A percentile compares a stretch with the other conserved stretches of the same genome.
phyloP scores from a whole-genome alignment of 2,329 filamentous ascomycete species.

The Diaporthe citriasiana region DNA sequence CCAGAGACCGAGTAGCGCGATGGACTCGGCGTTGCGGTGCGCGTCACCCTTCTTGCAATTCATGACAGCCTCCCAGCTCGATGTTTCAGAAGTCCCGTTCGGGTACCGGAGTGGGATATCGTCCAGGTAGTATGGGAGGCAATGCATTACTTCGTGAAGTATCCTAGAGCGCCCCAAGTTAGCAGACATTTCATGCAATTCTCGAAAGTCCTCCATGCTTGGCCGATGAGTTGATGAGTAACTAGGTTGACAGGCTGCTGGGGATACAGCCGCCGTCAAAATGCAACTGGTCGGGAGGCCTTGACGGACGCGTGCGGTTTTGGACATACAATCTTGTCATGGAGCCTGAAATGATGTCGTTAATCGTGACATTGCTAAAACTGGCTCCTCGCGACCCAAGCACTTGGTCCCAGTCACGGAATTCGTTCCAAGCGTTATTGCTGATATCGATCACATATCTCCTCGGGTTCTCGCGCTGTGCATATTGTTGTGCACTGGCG shows the following conservation, averaged over 20 bases:
- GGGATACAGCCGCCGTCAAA: background rate
- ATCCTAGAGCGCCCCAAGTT: background rate
- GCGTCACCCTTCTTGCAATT: slow-evolving; percentile 36
- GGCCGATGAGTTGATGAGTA: background rate
- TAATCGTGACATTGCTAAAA: slow-evolving; percentile 7
- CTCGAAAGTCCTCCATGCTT: background rate
- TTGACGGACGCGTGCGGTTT: background rate
- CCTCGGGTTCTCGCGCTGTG: slow-evolving; percentile 21
- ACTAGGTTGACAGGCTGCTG: no score
- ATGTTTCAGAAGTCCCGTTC: background rate
- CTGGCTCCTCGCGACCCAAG: background rate
- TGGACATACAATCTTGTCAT: slow-evolving; percentile 19
- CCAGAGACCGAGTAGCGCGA: slow-evolving; percentile 32
- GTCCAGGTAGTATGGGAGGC: slow-evolving; percentile 32
- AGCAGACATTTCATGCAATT: background rate
- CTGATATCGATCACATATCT: slow-evolving; percentile 36
- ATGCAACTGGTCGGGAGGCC: background rate
- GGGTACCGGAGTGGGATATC: background rate
- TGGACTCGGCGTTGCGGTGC: slow-evolving; percentile 37
- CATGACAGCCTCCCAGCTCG: slow-evolving; percentile 34
- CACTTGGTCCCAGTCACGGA: slow-evolving; percentile 20
- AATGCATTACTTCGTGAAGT: slow-evolving; percentile 34
- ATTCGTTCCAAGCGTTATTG: slow-evolving; percentile 6
- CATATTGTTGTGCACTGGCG: background rate
- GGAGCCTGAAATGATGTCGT: slow-evolving; percentile 31